Conservation (phyloP, 345 rosid genomes). For the Eucalyptus guilfoylei region DNA sequence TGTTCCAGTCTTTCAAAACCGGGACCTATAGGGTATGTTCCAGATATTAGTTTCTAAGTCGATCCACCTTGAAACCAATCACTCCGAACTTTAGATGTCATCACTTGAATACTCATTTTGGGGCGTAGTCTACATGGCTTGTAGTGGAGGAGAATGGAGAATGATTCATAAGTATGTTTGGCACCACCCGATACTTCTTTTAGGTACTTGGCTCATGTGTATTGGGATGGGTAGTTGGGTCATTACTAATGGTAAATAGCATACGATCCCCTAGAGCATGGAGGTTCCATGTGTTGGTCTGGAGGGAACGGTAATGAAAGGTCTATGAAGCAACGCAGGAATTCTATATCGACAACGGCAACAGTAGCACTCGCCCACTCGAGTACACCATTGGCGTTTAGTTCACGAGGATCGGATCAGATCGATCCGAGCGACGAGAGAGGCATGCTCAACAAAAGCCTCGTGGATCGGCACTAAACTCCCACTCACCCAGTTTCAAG, state of each 20-base stretch:
- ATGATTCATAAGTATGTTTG: neutral
- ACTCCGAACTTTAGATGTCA: neutral
- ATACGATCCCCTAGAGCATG: neutral
- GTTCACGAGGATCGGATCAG: neutral
- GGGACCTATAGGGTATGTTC: neutral
- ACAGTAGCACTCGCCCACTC: neutral
- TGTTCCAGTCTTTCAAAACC: neutral
- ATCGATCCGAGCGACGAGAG: neutral
- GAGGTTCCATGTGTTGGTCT: neutral
- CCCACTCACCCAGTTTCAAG: constrained; percentile 58
- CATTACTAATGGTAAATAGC: neutral
- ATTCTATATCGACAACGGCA: neutral
- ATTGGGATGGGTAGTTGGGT: neutral
- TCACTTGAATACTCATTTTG: neutral
- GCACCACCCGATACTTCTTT: neutral
- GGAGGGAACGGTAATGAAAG: neutral
- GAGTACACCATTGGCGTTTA: neutral
- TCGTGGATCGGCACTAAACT: neutral
- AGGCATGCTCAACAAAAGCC: neutral
- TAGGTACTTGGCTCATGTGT: neutral
- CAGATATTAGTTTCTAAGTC: neutral
- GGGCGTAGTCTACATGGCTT: neutral
- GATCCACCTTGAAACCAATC: neutral
- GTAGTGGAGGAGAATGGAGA: neutral
- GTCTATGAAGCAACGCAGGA: neutral